phyloP scores from a whole-genome alignment of 2,329 filamentous ascomycete genomes.

The Ophiocordyceps camponoti-leonardi region DNA sequence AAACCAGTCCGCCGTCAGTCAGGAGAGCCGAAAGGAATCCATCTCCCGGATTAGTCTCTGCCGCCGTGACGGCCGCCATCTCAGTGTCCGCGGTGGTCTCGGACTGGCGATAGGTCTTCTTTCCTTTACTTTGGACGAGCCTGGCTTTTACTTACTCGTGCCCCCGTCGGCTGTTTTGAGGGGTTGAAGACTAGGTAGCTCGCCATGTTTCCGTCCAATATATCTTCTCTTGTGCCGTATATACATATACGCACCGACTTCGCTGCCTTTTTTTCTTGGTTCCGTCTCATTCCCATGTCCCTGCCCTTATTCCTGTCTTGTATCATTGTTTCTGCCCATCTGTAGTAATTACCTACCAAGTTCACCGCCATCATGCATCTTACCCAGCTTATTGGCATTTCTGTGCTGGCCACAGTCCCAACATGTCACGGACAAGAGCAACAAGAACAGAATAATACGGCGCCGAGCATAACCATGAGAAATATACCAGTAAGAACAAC shows the following conservation, averaged over 20 bases:
- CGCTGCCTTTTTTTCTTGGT: not conserved
- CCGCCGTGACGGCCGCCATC: not conserved
- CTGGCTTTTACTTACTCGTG: no score
- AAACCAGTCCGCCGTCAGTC: not conserved
- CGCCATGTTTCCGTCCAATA: no score
- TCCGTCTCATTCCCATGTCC: not conserved
- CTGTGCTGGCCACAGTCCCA: not conserved
- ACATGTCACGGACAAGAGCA: not conserved
- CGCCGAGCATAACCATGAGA: not conserved
- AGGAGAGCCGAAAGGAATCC: not conserved
- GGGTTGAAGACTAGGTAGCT: no score
- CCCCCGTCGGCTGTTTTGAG: no score
- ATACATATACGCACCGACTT: not conserved
- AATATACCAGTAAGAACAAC: not conserved
- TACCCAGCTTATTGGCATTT: not conserved
- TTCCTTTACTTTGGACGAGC: no score
- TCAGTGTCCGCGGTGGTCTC: not conserved
- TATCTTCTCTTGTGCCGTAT: no score
- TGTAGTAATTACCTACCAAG: no score
- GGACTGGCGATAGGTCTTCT: no score
- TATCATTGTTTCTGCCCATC: no score
- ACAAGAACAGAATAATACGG: not conserved
- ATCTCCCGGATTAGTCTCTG: not conserved
- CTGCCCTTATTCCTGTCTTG: no score
- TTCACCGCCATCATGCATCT: not conserved